These are phyloP conservation scores for Cicer bijugum DNA, from an alignment of 306 rosid genomes.

Conservation along the genomic window DNA sequence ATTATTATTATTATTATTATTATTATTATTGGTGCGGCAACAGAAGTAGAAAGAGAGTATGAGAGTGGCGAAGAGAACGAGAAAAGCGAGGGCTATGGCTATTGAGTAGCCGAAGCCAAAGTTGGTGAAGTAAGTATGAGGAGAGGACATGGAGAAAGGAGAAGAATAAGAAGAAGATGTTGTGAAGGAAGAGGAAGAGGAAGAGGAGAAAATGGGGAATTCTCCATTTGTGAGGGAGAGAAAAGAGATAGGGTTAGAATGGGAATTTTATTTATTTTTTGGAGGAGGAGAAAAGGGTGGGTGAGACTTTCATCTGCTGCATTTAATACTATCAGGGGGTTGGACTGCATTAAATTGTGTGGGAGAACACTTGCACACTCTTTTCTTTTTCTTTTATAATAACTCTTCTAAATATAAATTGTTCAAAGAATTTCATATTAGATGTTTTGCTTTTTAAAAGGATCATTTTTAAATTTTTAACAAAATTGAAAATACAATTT, in stretches of 20 bases:
- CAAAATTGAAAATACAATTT: too few species aligned
- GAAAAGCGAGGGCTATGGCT: conserved; percentile 85
- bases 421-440: too few species aligned
- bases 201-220: not conserved
- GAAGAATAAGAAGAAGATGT: conserved; percentile 6
- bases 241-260: conserved; percentile 24
- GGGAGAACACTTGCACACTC: not conserved
- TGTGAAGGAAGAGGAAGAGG: conserved; percentile 33
- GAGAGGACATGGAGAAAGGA: conserved; percentile 18
- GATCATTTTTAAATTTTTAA: too few species aligned
- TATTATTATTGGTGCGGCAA: conserved; percentile 57
- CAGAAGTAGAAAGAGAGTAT: conserved; percentile 88
- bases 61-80: conserved; percentile 79
- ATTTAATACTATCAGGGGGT: conserved; percentile 63
- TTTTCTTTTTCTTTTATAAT: too few species aligned
- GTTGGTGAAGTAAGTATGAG: conserved; percentile 59
- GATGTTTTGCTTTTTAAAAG: too few species aligned
- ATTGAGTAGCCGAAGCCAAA: conserved; percentile 93
- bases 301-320: conserved; percentile 70
- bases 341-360: conserved; percentile 47
- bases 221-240: conserved; percentile 58
- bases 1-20: conserved; percentile 21
- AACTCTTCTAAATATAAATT: too few species aligned
- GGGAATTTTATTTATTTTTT: conserved; percentile 39
- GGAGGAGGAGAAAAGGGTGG: conserved; percentile 53